These are phyloP conservation scores for Populus alba DNA, from an alignment of 345 rosid genomes.

Conservation along the genomic window DNA sequence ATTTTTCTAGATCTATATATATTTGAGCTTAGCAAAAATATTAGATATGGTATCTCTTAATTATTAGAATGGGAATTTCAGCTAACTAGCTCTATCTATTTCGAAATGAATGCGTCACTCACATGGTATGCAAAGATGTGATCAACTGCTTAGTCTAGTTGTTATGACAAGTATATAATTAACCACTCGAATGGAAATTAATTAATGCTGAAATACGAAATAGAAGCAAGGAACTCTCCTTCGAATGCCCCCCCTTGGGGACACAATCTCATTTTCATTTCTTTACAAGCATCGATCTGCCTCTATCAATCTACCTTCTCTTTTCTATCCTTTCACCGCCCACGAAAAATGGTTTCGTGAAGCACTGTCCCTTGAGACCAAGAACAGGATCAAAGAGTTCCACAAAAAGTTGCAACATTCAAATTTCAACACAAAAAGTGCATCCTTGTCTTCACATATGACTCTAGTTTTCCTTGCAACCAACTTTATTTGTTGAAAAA, in stretches of 20 bases:
- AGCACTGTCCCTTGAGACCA: background rate
- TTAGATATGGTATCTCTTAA: too few species aligned
- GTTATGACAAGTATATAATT: background rate
- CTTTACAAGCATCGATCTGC: background rate
- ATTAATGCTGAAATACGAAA: background rate
- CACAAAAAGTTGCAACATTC: background rate
- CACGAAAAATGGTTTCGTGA: conserved; percentile 3
- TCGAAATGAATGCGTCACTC: background rate
- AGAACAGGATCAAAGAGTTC: background rate
- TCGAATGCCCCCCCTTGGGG: background rate
- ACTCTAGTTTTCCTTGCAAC: background rate
- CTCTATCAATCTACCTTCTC: background rate
- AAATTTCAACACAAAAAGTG: background rate
- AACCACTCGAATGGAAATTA: background rate
- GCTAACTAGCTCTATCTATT: background rate
- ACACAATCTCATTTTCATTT: background rate
- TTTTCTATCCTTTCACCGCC: background rate
- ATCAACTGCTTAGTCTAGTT: background rate
- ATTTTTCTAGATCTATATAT: too few species aligned
- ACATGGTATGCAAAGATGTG: background rate
- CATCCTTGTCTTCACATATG: background rate
- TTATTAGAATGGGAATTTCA: too few species aligned
- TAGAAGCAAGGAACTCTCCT: background rate
- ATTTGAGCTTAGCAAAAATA: too few species aligned
- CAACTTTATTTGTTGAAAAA: background rate